Conservation (phyloP, 202 grass and related monocot species). For the Digitaria exilis region DNA sequence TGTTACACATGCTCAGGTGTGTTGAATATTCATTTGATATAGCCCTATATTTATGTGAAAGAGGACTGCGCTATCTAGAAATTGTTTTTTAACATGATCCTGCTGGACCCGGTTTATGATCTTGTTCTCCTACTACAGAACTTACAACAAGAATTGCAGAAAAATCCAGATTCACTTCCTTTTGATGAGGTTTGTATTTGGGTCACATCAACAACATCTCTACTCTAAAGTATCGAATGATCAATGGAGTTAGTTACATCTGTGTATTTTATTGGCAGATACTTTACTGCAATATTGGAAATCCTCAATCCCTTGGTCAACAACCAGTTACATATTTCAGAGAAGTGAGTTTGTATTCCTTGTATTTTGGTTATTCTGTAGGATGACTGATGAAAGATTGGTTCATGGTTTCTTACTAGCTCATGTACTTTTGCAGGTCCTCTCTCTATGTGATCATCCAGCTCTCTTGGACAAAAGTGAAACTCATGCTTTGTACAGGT, state of each 20-base stretch:
- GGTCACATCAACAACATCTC: conserved; percentile 1
- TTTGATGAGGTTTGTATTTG: conserved; percentile 74
- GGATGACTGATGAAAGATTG: conserved; percentile 8
- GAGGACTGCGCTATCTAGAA: background rate
- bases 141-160: conserved; percentile 77
- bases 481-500: conserved; percentile 93
- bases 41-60: background rate
- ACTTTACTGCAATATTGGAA: conserved; percentile 93
- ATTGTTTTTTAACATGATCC: background rate
- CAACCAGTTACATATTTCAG: conserved; percentile 93
- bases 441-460: conserved; percentile 80
- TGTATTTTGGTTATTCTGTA: conserved; percentile 12
- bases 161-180: conserved; percentile 79
- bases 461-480: conserved; percentile 89
- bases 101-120: conserved; percentile 5
- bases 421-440: conserved; percentile 57
- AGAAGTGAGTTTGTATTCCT: conserved; percentile 59
- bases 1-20: conserved; percentile 86
- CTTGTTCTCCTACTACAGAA: conserved; percentile 54
- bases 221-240: background rate
- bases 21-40: conserved; percentile 11
- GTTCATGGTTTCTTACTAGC: conserved; percentile 29
- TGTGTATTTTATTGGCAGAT: conserved; percentile 56
- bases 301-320: conserved; percentile 93
- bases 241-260: conserved; percentile 20